phyloP scores from a whole-genome alignment of 2,329 filamentous ascomycete species.

The Fusarium sp. region DNA sequence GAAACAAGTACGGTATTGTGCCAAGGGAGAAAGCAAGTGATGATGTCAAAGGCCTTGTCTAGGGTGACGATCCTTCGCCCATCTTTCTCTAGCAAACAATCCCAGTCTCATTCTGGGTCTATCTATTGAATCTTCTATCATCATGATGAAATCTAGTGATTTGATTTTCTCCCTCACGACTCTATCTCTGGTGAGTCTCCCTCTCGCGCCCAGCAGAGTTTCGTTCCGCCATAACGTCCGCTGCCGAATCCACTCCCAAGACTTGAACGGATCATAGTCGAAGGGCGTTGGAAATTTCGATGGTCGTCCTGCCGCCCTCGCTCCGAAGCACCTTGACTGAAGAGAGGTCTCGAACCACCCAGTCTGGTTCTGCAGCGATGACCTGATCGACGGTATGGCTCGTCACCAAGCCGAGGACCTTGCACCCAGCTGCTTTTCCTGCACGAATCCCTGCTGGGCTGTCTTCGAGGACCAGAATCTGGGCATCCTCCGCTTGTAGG shows the following conservation, averaged over 20 bases:
- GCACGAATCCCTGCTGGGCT: slow-evolving; percentile 86
- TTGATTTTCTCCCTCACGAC: slow-evolving; percentile 23
- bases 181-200: slow-evolving; percentile 2
- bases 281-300: slow-evolving; percentile 76
- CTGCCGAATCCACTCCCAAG: slow-evolving; percentile 19
- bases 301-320: slow-evolving; percentile 68
- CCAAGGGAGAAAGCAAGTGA: slow-evolving; percentile 25
- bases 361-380: slow-evolving; percentile 82
- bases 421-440: slow-evolving; percentile 87
- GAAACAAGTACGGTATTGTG: background rate
- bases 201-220: slow-evolving; percentile 11
- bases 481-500: slow-evolving; percentile 59
- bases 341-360: slow-evolving; percentile 83
- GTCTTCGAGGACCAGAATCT: slow-evolving; percentile 86
- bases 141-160: slow-evolving; percentile 38
- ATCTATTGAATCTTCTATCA: slow-evolving; percentile 32
- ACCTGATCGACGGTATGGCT: slow-evolving; percentile 83
- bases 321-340: slow-evolving; percentile 74
- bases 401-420: slow-evolving; percentile 85
- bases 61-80: slow-evolving; percentile 27
- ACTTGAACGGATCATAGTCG: slow-evolving; percentile 42
- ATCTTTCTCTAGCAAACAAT: slow-evolving; percentile 22
- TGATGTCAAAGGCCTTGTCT: slow-evolving; percentile 35
- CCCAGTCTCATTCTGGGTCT: slow-evolving; percentile 13
- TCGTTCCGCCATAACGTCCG: slow-evolving; percentile 12